phyloP scores from a whole-genome alignment of 768 basidiomycete genomes.

The Auricularia sp. region DNA sequence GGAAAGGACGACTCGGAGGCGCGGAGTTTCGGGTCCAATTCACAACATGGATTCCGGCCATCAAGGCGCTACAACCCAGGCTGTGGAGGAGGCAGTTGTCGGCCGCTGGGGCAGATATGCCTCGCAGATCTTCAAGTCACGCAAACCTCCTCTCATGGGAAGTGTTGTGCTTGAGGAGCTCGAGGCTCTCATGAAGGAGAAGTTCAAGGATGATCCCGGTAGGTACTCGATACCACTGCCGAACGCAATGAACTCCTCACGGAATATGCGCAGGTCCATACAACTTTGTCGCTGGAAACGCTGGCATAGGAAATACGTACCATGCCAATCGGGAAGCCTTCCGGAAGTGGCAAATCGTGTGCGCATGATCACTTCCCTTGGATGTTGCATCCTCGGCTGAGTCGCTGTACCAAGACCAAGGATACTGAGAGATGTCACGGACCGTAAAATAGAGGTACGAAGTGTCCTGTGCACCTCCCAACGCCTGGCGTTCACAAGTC shows the following conservation, averaged over 20 bases:
- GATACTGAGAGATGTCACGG: conserved; percentile 56
- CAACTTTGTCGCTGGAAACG: background rate
- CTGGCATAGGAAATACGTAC: background rate
- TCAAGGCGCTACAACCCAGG: background rate
- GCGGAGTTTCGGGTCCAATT: background rate
- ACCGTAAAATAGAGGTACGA: conserved; percentile 25
- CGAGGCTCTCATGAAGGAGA: background rate
- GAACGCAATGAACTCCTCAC: no score
- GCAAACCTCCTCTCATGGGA: background rate
- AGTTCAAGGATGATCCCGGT: background rate
- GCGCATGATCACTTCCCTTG: no score
- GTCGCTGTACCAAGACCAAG: conserved; percentile 33
- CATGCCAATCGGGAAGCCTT: background rate
- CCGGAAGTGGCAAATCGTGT: background rate
- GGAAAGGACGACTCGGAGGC: background rate
- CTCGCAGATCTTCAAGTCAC: background rate
- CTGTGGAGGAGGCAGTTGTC: background rate
- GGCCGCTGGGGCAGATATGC: background rate
- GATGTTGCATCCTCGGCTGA: background rate
- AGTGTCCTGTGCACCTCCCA: background rate
- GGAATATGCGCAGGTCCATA: background rate
- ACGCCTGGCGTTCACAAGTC: background rate
- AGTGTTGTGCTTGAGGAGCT: background rate
- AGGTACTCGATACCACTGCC: background rate
- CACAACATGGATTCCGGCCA: background rate